Conservation (phyloP, 228 moss, liverwort and hornwort species). For the Sphagnum magellanicum region DNA sequence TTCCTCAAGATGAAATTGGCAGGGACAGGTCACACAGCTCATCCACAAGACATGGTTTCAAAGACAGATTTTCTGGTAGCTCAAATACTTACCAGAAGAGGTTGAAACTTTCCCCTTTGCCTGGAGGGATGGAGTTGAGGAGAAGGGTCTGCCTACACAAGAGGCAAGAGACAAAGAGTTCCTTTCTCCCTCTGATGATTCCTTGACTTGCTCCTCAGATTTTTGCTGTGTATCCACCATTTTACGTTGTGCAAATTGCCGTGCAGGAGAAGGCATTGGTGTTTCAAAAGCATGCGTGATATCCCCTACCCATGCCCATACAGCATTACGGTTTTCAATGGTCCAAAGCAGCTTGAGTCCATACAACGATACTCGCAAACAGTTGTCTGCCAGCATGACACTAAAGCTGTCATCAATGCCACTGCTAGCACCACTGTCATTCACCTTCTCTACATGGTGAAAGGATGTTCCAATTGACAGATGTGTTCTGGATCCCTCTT, state of each 20-base stretch:
- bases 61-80: too few species aligned
- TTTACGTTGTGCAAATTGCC: constrained; percentile 89
- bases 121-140: neutral
- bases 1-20: too few species aligned
- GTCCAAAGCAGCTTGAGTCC: constrained; percentile 92
- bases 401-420: constrained; percentile 86
- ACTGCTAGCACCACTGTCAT: constrained; percentile 73
- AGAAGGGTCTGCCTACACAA: constrained; percentile 13
- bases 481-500: constrained; percentile 50
- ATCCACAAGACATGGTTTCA: too few species aligned
- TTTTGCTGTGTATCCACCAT: constrained; percentile 63
- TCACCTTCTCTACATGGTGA: constrained; percentile 50
- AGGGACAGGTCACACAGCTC: too few species aligned
- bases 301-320: constrained; percentile 97
- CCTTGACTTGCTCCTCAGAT: constrained; percentile 5
- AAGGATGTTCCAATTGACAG: constrained; percentile 41
- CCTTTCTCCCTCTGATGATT: constrained; percentile 13
- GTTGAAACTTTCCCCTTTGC: too few species aligned
- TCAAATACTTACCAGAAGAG: too few species aligned
- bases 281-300: constrained; percentile 81
- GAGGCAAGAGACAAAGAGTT: too few species aligned
- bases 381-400: constrained; percentile 85
- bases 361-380: constrained; percentile 86
- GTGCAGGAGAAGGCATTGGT: constrained; percentile 90
- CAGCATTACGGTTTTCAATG: constrained; percentile 87